phyloP scores from a whole-genome alignment of 306 rosid genomes.

The Malus asiatica region DNA sequence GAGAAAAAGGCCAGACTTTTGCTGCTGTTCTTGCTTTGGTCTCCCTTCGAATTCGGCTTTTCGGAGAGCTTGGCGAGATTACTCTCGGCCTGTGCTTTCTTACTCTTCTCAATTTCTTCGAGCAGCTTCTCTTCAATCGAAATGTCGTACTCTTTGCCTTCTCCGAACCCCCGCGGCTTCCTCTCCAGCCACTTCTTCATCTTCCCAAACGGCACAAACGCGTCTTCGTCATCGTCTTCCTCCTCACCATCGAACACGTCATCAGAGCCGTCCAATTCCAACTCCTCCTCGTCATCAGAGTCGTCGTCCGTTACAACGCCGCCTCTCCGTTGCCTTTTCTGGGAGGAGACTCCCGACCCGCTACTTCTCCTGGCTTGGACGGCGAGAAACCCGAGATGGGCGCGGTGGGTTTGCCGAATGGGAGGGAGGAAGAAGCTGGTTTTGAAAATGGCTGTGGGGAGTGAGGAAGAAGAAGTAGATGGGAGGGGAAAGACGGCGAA shows the following conservation, averaged over 20 bases:
- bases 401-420: constrained; percentile 17
- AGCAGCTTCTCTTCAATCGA: constrained; percentile 76
- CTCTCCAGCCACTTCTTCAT: constrained; percentile 56
- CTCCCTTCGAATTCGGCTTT: constrained; percentile 10
- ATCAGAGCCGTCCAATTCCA: constrained; percentile 3
- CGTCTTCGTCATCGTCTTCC: constrained; percentile 33
- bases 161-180: constrained; percentile 74
- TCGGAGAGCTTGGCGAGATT: constrained; percentile 45
- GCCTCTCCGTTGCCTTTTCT: constrained; percentile 19
- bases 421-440: constrained; percentile 4
- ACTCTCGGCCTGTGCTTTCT: constrained; percentile 38
- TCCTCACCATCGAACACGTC: constrained; percentile 9
- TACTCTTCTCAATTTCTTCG: constrained; percentile 56
- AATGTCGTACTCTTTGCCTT: constrained; percentile 70
- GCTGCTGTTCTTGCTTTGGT: constrained; percentile 10
- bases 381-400: constrained; percentile 9
- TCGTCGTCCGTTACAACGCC: constrained; percentile 12
- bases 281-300: constrained; percentile 21
- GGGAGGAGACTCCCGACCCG: constrained; percentile 1
- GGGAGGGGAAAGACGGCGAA: constrained; percentile 1
- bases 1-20: constrained; percentile 31
- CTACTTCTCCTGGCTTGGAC: constrained; percentile 2
- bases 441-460: constrained; percentile 6
- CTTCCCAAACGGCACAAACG: constrained; percentile 37
- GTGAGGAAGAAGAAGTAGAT: not conserved